These are phyloP conservation scores for Diddensiella transvaalensis DNA, from an alignment of 805 yeast species.

Conservation along the genomic window DNA sequence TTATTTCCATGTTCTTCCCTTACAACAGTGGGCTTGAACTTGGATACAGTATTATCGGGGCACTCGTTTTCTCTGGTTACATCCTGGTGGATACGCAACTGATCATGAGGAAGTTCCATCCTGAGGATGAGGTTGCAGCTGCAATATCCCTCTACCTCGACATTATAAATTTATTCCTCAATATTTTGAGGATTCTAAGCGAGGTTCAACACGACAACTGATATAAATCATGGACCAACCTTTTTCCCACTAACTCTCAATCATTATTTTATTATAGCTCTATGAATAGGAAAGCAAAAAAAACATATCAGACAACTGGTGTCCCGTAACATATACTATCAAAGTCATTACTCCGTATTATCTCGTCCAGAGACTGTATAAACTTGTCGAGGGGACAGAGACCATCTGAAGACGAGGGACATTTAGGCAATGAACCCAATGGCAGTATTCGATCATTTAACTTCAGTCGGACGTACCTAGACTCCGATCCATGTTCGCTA, in stretches of 20 bases:
- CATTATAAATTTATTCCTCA: conserved; percentile 73
- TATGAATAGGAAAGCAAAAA: conserved; percentile 1
- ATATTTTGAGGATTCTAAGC: conserved; percentile 62
- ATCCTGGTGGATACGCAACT: conserved; percentile 78
- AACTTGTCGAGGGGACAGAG: conserved; percentile 32
- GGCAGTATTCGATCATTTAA: conserved; percentile 39
- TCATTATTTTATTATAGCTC: neutral
- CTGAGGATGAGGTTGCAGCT: conserved; percentile 84
- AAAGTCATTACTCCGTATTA: conserved; percentile 13
- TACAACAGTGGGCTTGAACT: conserved; percentile 53
- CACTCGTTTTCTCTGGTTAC: conserved; percentile 66
- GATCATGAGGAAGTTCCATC: conserved; percentile 66
- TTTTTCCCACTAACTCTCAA: neutral
- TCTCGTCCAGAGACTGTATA: conserved; percentile 11
- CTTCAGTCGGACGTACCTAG: conserved; percentile 31
- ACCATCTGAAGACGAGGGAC: conserved; percentile 33
- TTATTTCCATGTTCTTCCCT: conserved; percentile 66
- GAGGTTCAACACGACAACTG: conserved; percentile 20
- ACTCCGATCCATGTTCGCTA: conserved; percentile 30
- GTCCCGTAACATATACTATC: conserved; percentile 15
- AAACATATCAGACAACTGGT: neutral
- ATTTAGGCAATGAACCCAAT: conserved; percentile 31
- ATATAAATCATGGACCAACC: neutral
- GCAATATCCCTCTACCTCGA: conserved; percentile 77
- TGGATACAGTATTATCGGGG: conserved; percentile 69